phyloP scores from a whole-genome alignment of 2,329 filamentous ascomycete species.

The Pseudopyricularia javanii region DNA sequence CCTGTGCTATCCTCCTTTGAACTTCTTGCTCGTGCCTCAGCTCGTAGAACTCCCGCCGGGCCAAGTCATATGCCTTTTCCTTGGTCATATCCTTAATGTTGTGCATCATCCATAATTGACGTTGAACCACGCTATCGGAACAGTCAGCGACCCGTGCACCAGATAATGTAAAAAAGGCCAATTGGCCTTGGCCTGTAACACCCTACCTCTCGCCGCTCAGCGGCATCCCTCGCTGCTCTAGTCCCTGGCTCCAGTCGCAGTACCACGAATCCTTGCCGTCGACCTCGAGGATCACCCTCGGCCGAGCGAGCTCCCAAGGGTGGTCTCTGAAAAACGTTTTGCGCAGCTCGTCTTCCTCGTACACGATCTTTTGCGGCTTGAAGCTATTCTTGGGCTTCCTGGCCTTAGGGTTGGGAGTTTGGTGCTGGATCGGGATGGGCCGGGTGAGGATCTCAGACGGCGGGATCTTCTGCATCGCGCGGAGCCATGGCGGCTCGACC shows the following conservation, averaged over 20 bases:
- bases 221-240: slow-evolving; percentile 62
- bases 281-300: slow-evolving; percentile 71
- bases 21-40: slow-evolving; percentile 74
- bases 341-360: slow-evolving; percentile 74
- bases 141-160: background rate
- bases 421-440: slow-evolving; percentile 35
- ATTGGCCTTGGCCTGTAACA: background rate
- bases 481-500: slow-evolving; percentile 33
- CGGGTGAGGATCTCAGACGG: slow-evolving; percentile 47
- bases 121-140: slow-evolving; percentile 67
- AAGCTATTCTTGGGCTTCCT: slow-evolving; percentile 66
- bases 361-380: slow-evolving; percentile 63
- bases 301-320: slow-evolving; percentile 91
- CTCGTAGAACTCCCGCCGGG: slow-evolving; percentile 81
- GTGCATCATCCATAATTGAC: slow-evolving; percentile 76
- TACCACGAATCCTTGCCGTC: slow-evolving; percentile 69
- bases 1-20: slow-evolving; percentile 67
- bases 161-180: background rate
- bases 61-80: slow-evolving; percentile 69
- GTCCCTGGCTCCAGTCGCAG: slow-evolving; percentile 65
- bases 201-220: slow-evolving; percentile 73
- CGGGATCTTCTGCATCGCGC: slow-evolving; percentile 37
- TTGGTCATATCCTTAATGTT: slow-evolving; percentile 44
- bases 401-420: slow-evolving; percentile 26
- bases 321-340: slow-evolving; percentile 82